These are phyloP conservation scores for Pulveroboletus sp. DNA, from an alignment of 768 basidiomycete species.

Conservation along the genomic window DNA sequence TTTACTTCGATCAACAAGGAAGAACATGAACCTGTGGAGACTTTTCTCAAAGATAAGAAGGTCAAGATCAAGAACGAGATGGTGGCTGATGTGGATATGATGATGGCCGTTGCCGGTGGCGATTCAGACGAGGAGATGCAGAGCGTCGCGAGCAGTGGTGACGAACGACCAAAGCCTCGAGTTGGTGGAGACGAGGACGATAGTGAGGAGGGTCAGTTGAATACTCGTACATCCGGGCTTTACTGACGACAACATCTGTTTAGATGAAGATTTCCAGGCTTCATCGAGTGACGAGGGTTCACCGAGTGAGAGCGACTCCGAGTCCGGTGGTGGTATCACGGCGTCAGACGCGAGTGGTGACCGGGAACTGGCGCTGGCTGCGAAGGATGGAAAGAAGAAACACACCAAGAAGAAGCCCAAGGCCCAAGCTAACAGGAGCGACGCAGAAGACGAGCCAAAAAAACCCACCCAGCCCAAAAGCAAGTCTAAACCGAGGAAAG, in stretches of 20 bases:
- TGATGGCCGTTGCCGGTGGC: conserved; percentile 58
- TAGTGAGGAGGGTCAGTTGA: conserved; percentile 58
- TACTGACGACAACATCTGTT: conserved; percentile 2
- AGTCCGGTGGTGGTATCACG: conserved; percentile 60
- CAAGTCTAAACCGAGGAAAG: conserved; percentile 39
- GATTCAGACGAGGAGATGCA: conserved; percentile 82
- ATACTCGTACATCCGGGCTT: not conserved
- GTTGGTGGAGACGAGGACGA: conserved; percentile 61
- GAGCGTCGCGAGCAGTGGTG: conserved; percentile 69
- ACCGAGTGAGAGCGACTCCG: conserved; percentile 68
- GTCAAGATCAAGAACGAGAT: conserved; percentile 94
- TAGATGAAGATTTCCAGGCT: conserved; percentile 89
- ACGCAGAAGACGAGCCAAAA: conserved; percentile 43
- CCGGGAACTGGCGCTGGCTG: conserved; percentile 48
- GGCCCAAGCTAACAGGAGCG: conserved; percentile 39
- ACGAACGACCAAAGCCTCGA: conserved; percentile 51
- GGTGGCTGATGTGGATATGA: conserved; percentile 78
- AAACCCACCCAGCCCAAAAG: conserved; percentile 39
- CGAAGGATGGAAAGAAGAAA: conserved; percentile 34
- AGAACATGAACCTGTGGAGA: conserved; percentile 82
- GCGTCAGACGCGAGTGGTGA: conserved; percentile 86
- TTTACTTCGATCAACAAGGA: conserved; percentile 96
- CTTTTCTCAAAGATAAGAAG: conserved; percentile 86
- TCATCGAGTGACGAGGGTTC: conserved; percentile 86
- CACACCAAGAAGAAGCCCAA: conserved; percentile 42